Evolutionary conservation across 192 early-diverging fungal species (phyloP).

Genomic region (Gaertneriomyces semiglobifer): DNA sequence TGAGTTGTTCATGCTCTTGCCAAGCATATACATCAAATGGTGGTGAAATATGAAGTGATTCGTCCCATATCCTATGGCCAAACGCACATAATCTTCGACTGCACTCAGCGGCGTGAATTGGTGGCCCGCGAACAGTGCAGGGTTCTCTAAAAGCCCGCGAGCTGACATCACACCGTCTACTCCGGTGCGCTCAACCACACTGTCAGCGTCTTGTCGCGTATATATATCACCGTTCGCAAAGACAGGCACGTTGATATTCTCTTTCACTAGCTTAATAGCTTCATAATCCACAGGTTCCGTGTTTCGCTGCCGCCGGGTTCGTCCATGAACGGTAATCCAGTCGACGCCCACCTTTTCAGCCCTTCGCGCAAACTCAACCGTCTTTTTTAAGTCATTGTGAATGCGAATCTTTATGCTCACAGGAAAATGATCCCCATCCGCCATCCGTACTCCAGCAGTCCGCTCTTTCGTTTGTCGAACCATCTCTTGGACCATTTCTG

Average conservation of each 20-base stretch:
- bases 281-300: slow-evolving; percentile 78
- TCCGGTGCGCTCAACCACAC: slow-evolving; percentile 70
- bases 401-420: slow-evolving; percentile 83
- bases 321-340: slow-evolving; percentile 85
- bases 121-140: slow-evolving; percentile 86
- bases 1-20: slow-evolving; percentile 68
- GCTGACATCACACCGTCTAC: slow-evolving; percentile 92
- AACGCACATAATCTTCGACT: slow-evolving; percentile 53
- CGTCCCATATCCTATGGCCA: slow-evolving; percentile 74
- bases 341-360: slow-evolving; percentile 85
- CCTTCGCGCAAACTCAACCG: slow-evolving; percentile 78
- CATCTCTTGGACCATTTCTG: slow-evolving; percentile 91
- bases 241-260: slow-evolving; percentile 73
- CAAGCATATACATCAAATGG: slow-evolving; percentile 95
- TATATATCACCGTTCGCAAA: slow-evolving; percentile 89
- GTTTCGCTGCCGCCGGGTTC: slow-evolving; percentile 75
- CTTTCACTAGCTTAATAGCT: slow-evolving; percentile 76
- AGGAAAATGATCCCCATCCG: slow-evolving; percentile 50
- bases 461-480: slow-evolving; percentile 65
- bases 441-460: slow-evolving; percentile 42
- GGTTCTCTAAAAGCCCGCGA: slow-evolving; percentile 85
- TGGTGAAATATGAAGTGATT: slow-evolving; percentile 86
- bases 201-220: slow-evolving; percentile 67
- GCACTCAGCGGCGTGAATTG: slow-evolving; percentile 74
- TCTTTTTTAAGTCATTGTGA: slow-evolving; percentile 68